A percentile compares a stretch with the other conserved stretches of the same genome.
phyloP scores from a whole-genome alignment of 2,329 filamentous ascomycete genomes.

The Mycosphaerella arachidis region DNA sequence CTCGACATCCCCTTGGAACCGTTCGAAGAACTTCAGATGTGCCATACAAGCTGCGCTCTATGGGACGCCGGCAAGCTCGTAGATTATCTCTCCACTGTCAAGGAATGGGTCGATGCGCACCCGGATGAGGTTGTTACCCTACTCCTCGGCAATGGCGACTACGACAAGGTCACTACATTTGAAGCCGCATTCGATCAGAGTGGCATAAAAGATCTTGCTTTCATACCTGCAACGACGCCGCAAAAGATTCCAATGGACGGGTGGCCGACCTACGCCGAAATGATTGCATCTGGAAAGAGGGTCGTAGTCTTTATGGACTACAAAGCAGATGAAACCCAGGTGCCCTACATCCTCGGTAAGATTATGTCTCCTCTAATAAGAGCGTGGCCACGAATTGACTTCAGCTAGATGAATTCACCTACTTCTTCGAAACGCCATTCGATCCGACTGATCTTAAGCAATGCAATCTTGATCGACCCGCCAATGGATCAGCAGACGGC shows the following conservation, averaged over 20 bases:
- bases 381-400: background rate
- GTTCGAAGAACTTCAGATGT: constrained; percentile 49
- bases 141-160: constrained; percentile 69
- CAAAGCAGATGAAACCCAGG: constrained; percentile 66
- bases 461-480: constrained; percentile 44
- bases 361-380: constrained; percentile 46
- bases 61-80: constrained; percentile 50
- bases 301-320: constrained; percentile 80
- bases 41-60: constrained; percentile 59
- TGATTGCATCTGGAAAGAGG: constrained; percentile 62
- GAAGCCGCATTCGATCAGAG: constrained; percentile 46
- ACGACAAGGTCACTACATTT: constrained; percentile 43
- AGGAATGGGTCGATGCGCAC: constrained; percentile 56
- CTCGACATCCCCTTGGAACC: constrained; percentile 37
- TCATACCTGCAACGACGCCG: constrained; percentile 30
- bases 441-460: constrained; percentile 35
- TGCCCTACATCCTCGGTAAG: constrained; percentile 80
- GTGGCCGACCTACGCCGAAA: constrained; percentile 75
- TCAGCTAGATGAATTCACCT: constrained; percentile 25
- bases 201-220: constrained; percentile 43
- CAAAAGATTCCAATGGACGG: constrained; percentile 45
- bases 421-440: constrained; percentile 46
- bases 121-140: constrained; percentile 85
- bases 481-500: constrained; percentile 34
- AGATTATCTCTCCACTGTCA: constrained; percentile 52